Percentiles rank a stretch among this genome's conserved stretches.
Evolutionary conservation across 306 rosid genomes (phyloP).

Genomic region (Clitoria ternatea): DNA sequence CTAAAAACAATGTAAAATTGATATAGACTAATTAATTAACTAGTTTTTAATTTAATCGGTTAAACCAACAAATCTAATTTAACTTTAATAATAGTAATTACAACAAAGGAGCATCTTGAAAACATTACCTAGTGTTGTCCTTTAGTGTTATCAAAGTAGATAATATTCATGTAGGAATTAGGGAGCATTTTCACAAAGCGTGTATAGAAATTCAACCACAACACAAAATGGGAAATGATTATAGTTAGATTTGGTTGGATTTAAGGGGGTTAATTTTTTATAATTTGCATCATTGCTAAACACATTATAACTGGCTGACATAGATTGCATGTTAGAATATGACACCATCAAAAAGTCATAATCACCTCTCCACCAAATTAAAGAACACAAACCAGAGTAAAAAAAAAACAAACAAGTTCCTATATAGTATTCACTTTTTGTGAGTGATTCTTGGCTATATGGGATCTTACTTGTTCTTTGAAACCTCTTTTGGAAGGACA

Average conservation of each 20-base stretch:
- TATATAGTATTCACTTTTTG: neutral
- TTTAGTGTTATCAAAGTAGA: constrained; percentile 37
- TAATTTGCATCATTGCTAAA: neutral
- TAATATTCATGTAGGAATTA: constrained; percentile 9
- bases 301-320: constrained; percentile 25
- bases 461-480: neutral
- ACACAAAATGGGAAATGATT: constrained; percentile 40
- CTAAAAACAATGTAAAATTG: too few species aligned
- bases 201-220: constrained; percentile 25
- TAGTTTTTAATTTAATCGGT: too few species aligned
- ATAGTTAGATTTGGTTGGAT: constrained; percentile 52
- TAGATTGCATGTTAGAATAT: constrained; percentile 15
- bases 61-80: too few species aligned
- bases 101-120: constrained; percentile 21
- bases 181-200: constrained; percentile 5
- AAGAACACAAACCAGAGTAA: constrained; percentile 11
- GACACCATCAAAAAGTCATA: constrained; percentile 32
- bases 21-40: too few species aligned
- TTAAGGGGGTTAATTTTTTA: constrained; percentile 34
- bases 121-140: neutral
- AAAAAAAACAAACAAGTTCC: constrained; percentile 2
- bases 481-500: neutral
- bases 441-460: constrained; percentile 9
- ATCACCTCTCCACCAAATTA: constrained; percentile 38
- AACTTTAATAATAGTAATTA: too few species aligned